A percentile compares a stretch with the other conserved stretches of the same genome.
Conservation (phyloP, 129 eudicot species). For the Cynara cardunculus region DNA sequence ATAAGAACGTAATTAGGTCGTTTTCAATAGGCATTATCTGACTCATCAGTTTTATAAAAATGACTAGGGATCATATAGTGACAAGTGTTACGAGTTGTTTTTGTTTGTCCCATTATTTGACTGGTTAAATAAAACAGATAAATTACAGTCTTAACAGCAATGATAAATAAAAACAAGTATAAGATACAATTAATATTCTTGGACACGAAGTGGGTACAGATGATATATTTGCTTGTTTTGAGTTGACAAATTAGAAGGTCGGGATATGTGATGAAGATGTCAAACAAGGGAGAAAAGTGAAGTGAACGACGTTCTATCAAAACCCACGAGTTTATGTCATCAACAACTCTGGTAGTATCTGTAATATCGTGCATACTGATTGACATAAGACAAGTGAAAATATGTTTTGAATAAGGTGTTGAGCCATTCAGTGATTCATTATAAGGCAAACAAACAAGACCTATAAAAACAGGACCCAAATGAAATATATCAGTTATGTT, state of each 20-base stretch:
- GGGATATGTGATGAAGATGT: background rate
- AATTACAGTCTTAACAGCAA: background rate
- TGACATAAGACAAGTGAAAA: background rate
- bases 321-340: background rate
- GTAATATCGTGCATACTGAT: no score
- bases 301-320: background rate
- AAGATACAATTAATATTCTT: background rate
- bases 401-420: background rate
- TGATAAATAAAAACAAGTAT: background rate
- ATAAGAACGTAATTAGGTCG: background rate
- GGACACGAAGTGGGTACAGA: background rate
- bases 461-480: no score
- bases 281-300: background rate
- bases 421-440: background rate
- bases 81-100: conserved; percentile 10
- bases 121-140: background rate
- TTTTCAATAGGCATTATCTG: conserved; percentile 7
- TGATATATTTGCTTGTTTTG: background rate
- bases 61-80: background rate
- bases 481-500: no score
- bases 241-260: background rate
- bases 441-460: background rate
- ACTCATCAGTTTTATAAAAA: background rate
- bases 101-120: conserved; percentile 6
- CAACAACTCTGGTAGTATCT: background rate